Percentiles rank a stretch among this genome's conserved stretches.
phyloP scores from a whole-genome alignment of 495 filamentous ascomycete species.

The Hypoxylon perforatum region DNA sequence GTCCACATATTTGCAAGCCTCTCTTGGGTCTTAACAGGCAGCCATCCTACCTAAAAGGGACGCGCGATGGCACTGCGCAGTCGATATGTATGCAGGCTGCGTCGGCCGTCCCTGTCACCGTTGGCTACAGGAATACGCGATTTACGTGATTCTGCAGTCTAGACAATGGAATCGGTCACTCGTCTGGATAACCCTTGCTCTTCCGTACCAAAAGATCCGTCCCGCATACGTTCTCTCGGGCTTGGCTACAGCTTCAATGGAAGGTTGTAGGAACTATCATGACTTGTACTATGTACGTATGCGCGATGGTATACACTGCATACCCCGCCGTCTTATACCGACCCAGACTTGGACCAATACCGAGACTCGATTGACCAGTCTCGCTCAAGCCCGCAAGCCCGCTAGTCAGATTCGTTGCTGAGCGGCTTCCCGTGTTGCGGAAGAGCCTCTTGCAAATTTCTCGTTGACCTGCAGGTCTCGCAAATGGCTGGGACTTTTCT shows the following conservation, averaged over 20 bases:
- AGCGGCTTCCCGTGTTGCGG: constrained; percentile 27
- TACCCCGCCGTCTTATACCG: constrained; percentile 39
- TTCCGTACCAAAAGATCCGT: constrained; percentile 22
- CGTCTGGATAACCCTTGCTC: constrained; percentile 22
- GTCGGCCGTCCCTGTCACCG: constrained; percentile 7
- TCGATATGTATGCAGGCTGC: constrained; percentile 14
- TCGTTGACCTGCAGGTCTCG: constrained; percentile 21
- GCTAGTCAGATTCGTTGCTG: constrained; percentile 11
- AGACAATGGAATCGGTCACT: constrained; percentile 17
- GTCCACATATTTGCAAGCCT: constrained; percentile 18
- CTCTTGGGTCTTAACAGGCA: constrained; percentile 33
- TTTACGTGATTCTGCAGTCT: constrained; percentile 27
- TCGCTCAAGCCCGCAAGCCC: constrained; percentile 4
- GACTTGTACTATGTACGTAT: constrained; percentile 33
- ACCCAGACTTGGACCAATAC: constrained; percentile 12
- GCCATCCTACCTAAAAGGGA: constrained; percentile 35
- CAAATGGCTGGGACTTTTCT: constrained; percentile 8
- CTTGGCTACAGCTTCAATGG: constrained; percentile 24
- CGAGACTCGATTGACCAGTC: constrained; percentile 4
- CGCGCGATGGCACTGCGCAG: constrained; percentile 19
- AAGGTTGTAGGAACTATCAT: constrained; percentile 5
- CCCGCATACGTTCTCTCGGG: constrained; percentile 29
- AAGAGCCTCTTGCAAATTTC: constrained; percentile 35
- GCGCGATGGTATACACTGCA: constrained; percentile 39
- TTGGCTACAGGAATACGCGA: constrained; percentile 24